These are phyloP conservation scores for Vitis amurensis DNA, from an alignment of 164 flowering plant species.

Conservation along the genomic window DNA sequence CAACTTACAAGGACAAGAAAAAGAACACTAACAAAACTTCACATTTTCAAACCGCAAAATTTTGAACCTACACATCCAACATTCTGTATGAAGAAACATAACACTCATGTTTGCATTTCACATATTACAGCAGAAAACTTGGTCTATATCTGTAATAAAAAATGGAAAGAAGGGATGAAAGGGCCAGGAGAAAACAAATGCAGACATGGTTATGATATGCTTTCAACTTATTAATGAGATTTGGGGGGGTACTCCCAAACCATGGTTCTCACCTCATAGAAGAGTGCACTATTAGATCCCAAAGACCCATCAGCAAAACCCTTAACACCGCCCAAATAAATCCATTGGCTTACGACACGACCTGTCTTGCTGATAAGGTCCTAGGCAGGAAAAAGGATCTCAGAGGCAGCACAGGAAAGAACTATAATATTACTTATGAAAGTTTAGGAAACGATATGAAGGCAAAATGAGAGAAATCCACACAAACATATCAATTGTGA, in stretches of 20 bases:
- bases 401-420: background rate
- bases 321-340: slow-evolving; percentile 91
- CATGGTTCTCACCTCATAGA: slow-evolving; percentile 67
- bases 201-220: too few species aligned
- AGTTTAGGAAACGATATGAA: background rate
- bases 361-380: slow-evolving; percentile 53
- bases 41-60: too few species aligned
- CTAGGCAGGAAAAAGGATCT: slow-evolving; percentile 28
- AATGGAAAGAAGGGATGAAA: too few species aligned
- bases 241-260: background rate
- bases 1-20: too few species aligned
- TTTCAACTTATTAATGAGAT: background rate
- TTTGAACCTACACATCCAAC: too few species aligned
- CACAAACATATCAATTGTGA: background rate
- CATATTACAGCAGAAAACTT: too few species aligned
- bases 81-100: too few species aligned
- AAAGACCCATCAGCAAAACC: slow-evolving; percentile 95
- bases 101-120: too few species aligned
- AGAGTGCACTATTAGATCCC: slow-evolving; percentile 91
- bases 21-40: too few species aligned
- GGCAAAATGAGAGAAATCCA: background rate
- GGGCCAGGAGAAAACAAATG: too few species aligned
- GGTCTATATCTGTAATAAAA: too few species aligned
- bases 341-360: slow-evolving; percentile 60
- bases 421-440: background rate